These are phyloP conservation scores for Hansenula anomala DNA, from an alignment of 1,139 yeast genomes.

Conservation along the genomic window DNA sequence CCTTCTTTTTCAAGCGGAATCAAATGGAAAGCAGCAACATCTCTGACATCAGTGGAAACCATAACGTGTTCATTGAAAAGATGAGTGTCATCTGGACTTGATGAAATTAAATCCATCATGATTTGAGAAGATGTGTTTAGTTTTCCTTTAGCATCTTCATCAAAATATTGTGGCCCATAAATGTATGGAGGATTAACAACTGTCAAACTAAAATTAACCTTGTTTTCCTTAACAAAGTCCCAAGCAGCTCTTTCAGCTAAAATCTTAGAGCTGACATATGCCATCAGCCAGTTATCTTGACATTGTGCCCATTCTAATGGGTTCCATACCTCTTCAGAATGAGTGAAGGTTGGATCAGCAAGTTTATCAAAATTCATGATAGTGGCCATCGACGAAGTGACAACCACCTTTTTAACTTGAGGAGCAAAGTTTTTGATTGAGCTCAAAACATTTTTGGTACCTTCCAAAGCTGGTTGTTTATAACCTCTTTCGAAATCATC, in stretches of 20 bases:
- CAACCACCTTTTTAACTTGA: conserved; percentile 40
- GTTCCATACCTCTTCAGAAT: conserved; percentile 38
- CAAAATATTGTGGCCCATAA: conserved; percentile 37
- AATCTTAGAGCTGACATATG: conserved; percentile 35
- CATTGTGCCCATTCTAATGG: conserved; percentile 32
- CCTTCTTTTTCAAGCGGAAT: conserved; percentile 31
- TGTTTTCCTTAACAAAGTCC: conserved; percentile 34
- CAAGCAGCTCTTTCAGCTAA: conserved; percentile 49
- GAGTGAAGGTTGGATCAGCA: conserved; percentile 27
- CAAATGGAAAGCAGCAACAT: conserved; percentile 38
- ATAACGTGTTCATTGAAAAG: conserved; percentile 20
- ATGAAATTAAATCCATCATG: conserved; percentile 13
- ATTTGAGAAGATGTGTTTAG: conserved; percentile 33
- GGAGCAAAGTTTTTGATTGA: conserved; percentile 28
- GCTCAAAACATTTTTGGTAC: conserved; percentile 36
- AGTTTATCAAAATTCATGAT: conserved; percentile 38
- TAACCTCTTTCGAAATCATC: conserved; percentile 22
- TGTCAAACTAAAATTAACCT: conserved; percentile 30
- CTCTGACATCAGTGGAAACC: conserved; percentile 35
- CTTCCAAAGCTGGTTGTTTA: conserved; percentile 32
- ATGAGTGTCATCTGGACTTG: conserved; percentile 12
- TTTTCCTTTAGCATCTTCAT: conserved; percentile 18
- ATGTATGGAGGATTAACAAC: conserved; percentile 41
- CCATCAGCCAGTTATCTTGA: background rate
- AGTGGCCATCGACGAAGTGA: conserved; percentile 55